phyloP scores from a whole-genome alignment of 164 flowering plant genomes.

The Berberis vulgaris region DNA sequence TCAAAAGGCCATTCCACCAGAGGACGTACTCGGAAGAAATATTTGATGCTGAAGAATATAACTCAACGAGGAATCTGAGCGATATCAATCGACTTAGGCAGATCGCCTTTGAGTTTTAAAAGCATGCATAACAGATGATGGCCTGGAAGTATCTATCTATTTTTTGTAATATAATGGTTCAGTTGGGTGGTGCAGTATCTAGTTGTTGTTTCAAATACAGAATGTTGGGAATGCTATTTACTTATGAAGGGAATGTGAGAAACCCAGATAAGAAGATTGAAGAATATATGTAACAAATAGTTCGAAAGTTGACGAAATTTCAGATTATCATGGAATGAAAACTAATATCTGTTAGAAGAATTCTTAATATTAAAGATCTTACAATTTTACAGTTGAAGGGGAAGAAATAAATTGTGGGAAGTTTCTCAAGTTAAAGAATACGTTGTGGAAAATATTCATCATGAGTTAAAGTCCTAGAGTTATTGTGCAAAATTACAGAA shows the following conservation, averaged over 20 bases:
- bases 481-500: too few species aligned
- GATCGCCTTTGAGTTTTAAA: conserved; percentile 31
- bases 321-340: too few species aligned
- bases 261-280: neutral
- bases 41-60: conserved; percentile 50
- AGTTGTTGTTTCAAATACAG: neutral
- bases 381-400: too few species aligned
- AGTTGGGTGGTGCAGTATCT: neutral
- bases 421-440: too few species aligned
- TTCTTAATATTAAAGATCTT: too few species aligned
- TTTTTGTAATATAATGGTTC: neutral
- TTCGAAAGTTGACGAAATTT: too few species aligned
- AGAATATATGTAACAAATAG: too few species aligned
- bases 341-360: too few species aligned
- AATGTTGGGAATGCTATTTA: neutral
- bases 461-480: too few species aligned
- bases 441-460: too few species aligned
- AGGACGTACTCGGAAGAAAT: conserved; percentile 57
- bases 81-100: conserved; percentile 46
- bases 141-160: neutral
- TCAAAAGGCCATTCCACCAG: conserved; percentile 24
- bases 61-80: conserved; percentile 31
- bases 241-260: neutral
- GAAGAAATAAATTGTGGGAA: too few species aligned
- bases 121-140: neutral